Conservation (phyloP, 1,139 yeast genomes). For the Kazachstania sp. region DNA sequence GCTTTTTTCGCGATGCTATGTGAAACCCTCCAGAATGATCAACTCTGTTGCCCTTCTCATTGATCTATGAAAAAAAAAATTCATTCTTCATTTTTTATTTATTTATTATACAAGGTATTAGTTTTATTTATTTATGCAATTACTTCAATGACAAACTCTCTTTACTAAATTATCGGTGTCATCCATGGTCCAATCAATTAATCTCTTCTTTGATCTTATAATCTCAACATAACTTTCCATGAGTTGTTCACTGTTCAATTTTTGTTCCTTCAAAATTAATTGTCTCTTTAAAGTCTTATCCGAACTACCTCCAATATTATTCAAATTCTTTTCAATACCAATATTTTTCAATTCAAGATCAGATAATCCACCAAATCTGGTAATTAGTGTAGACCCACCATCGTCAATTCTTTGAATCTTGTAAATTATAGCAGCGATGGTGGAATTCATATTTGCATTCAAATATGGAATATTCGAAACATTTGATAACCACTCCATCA, state of each 20-base stretch:
- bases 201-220: slow-evolving; percentile 43
- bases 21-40: too few species aligned
- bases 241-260: slow-evolving; percentile 41
- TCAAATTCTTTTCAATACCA: slow-evolving; percentile 22
- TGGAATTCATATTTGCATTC: slow-evolving; percentile 34
- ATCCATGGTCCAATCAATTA: slow-evolving; percentile 50
- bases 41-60: too few species aligned
- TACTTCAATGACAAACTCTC: slow-evolving; percentile 23
- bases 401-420: slow-evolving; percentile 46
- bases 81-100: background rate
- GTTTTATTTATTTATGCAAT: background rate
- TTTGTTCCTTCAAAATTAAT: slow-evolving; percentile 33
- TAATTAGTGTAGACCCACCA: slow-evolving; percentile 54
- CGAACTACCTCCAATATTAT: slow-evolving; percentile 14
- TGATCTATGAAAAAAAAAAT: background rate
- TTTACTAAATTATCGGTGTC: slow-evolving; percentile 41
- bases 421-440: slow-evolving; percentile 39
- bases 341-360: slow-evolving; percentile 37
- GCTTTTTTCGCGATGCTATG: too few species aligned
- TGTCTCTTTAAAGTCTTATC: slow-evolving; percentile 20
- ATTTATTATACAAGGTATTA: background rate
- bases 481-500: slow-evolving; percentile 61
- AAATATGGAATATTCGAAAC: slow-evolving; percentile 44
- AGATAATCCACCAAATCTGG: slow-evolving; percentile 54
- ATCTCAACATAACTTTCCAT: slow-evolving; percentile 39